Conservation (phyloP, 768 basidiomycete genomes). For the Boletus vinaceobasis region DNA sequence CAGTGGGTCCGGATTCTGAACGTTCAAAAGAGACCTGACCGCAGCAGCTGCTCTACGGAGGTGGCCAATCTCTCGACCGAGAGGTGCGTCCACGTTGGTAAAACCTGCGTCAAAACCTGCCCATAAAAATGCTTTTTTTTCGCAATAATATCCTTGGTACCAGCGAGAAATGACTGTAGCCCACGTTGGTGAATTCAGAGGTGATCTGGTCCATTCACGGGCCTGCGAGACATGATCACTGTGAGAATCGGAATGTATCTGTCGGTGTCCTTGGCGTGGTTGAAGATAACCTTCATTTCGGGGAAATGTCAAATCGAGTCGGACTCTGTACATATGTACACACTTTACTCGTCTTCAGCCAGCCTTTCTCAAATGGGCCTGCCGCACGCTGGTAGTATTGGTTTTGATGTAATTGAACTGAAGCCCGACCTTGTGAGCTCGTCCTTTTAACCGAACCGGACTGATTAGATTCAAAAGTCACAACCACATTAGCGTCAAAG, state of each 20-base stretch:
- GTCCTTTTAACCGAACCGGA: background rate
- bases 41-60: conserved; percentile 72
- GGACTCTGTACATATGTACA: background rate
- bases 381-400: background rate
- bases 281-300: background rate
- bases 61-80: conserved; percentile 74
- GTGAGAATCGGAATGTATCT: conserved; percentile 39
- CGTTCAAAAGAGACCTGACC: conserved; percentile 53
- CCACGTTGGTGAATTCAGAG: conserved; percentile 67
- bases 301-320: background rate
- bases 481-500: background rate
- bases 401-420: background rate
- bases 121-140: conserved; percentile 85
- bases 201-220: conserved; percentile 72
- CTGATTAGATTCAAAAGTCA: background rate
- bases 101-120: conserved; percentile 89
- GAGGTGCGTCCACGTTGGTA: conserved; percentile 61
- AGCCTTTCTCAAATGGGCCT: background rate
- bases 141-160: conserved; percentile 95
- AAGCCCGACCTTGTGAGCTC: background rate
- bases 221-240: conserved; percentile 37
- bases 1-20: conserved; percentile 13
- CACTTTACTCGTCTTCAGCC: background rate
- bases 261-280: background rate
- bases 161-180: conserved; percentile 10